Percentiles rank a stretch among this genome's conserved stretches.
These are phyloP conservation scores for Mesembryanthemum crystallinum DNA, from an alignment of 148 eudicot genomes.

Conservation along the genomic window DNA sequence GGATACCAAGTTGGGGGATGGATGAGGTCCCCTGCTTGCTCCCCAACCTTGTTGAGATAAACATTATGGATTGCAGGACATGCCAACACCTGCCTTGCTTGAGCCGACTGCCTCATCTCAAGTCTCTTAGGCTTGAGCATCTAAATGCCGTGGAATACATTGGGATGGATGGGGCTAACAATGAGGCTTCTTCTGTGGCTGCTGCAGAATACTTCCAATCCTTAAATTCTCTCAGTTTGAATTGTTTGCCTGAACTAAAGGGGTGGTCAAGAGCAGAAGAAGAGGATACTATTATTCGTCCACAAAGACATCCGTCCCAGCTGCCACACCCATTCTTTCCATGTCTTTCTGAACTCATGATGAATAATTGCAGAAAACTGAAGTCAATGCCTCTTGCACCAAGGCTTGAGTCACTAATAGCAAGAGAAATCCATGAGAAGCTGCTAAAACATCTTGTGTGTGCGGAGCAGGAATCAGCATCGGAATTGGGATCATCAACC, in stretches of 20 bases:
- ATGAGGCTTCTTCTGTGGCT: not conserved
- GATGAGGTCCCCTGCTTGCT: not conserved
- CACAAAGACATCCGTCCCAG: not conserved
- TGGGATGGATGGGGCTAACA: not conserved
- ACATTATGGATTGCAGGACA: not conserved
- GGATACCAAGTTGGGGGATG: slow-evolving; percentile 12
- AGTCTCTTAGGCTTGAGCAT: not conserved
- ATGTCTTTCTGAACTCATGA: slow-evolving; percentile 9
- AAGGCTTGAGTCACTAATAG: not conserved
- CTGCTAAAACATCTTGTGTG: not conserved
- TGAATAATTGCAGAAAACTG: slow-evolving; percentile 9
- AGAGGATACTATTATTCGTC: not conserved
- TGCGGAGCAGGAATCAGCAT: not conserved
- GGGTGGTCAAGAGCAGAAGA: slow-evolving; percentile 9
- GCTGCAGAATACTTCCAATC: slow-evolving; percentile 5
- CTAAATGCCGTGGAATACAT: slow-evolving; percentile 16
- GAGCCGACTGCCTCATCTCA: slow-evolving; percentile 21
- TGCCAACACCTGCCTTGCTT: slow-evolving; percentile 14
- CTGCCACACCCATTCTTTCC: not conserved
- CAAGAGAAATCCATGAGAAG: not conserved
- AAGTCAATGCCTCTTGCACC: slow-evolving; percentile 18
- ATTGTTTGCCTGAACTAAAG: not conserved
- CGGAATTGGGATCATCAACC: not conserved
- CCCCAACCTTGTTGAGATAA: slow-evolving; percentile 5
- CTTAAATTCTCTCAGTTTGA: slow-evolving; percentile 1